A percentile compares a stretch with the other conserved stretches of the same genome.
phyloP scores from a whole-genome alignment of 768 basidiomycete species.

The Mrakia gelida region DNA sequence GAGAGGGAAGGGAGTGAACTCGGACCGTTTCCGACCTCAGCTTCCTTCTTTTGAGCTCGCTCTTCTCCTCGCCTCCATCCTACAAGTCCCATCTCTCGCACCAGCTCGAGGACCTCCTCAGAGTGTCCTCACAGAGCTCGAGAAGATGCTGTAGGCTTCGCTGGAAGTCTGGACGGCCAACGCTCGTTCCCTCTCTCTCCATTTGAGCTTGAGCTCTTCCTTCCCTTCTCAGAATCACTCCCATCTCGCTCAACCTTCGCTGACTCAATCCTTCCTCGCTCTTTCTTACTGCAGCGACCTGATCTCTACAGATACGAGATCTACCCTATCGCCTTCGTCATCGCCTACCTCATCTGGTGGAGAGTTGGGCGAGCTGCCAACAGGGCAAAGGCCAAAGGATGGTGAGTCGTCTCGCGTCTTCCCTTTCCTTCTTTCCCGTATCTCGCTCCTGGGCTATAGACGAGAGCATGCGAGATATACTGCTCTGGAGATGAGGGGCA shows the following conservation, averaged over 20 bases:
- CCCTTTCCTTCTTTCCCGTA: not conserved
- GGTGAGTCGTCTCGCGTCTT: constrained; percentile 7
- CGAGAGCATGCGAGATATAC: no score
- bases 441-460: no score
- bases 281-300: not conserved
- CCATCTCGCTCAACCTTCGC: not conserved
- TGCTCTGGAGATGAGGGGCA: no score
- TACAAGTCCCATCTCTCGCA: no score
- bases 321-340: not conserved
- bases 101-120: no score
- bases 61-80: no score
- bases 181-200: not conserved
- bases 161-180: no score
- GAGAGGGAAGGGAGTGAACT: no score
- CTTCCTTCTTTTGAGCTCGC: no score
- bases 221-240: not conserved
- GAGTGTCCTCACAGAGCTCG: not conserved
- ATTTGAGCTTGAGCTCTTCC: not conserved
- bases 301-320: constrained; percentile 4
- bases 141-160: not conserved
- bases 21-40: no score
- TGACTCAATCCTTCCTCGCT: not conserved
- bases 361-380: constrained; percentile 4
- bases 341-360: constrained; percentile 11
- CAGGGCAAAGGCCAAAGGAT: constrained; percentile 6